Base-by-base conservation (phyloP, 1,284 basidiomycete species). In the Calocybe gambosa region DNA sequence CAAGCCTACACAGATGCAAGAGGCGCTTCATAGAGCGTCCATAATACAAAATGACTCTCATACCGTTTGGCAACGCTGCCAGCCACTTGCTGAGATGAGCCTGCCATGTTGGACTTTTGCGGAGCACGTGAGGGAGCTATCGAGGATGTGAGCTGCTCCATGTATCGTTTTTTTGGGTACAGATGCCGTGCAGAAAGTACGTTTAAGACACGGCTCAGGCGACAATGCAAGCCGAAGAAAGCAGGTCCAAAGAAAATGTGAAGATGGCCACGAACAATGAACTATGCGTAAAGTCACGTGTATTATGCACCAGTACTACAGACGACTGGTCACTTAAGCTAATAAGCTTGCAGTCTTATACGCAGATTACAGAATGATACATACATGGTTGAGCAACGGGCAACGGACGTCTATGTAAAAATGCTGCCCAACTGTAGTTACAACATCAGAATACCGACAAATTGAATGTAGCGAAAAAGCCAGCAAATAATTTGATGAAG, bases 61-160 rank as follows among this genome's bases (percentile, higher is more conserved):
- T 40, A 85, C 86, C 87, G 78, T 75, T 89, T 89, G 35, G 86
- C 84, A 44, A 89, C 87, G 57, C 84, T 88, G 33, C 85, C 86
- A 12, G 78, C 74, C 34, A 68, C 71, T 57, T 82, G 81, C 21
- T 70, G 67, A 28, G 75, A 63, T 1, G 74, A 65, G 15, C 75
- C 73, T 6, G 78, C 53, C 1, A 73, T 67, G 41, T 73, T 65
- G 2, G 79, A 67, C 62, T 89, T 84, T 50, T 70, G 65, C 21
- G 78, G 61, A 2, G 71, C 61, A 55, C 80, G 70, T 47, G 80
- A 67, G 36, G 82, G 78, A 1, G 71, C 79, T 36, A 84, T 73
- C 41, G 82, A 77, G 16, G 80, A 70, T 1, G 81, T 83, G 57
- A 85, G 70, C 64, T 87, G 85, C 58, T 87, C 85, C 85, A 88